Evolutionary conservation across 768 basidiomycete genomes (phyloP), one percentile per base, ranked within the genome.

Genomic region (Russula olivacea): DNA sequence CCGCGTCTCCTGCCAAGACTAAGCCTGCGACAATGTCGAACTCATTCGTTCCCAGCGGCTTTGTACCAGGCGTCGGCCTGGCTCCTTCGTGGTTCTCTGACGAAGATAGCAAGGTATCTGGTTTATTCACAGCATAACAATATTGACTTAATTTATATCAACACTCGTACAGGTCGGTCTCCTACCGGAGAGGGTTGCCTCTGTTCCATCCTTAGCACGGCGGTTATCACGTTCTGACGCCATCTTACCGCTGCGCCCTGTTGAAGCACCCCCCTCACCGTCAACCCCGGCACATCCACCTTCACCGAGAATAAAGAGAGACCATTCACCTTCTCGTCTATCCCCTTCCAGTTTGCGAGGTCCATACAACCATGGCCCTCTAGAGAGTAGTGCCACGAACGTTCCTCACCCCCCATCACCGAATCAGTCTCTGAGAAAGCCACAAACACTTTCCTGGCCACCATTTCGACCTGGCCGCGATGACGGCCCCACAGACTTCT

Each of bases 41-140:
- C 68, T 75, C 80, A n/a, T 81, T 83, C 59, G 76, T 82, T 12
- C 80, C 80, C 11, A 78, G 75, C n/a, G 80, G 81, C 21, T 78
- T 80, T 51, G 71, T 81, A 61, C 78, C 77, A 15, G 79, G 79
- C 55, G 80, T 81, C 40, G 74, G 73, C 21, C 67, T 67, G 40
- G 69, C 69, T 21, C 68, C 71, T 23, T 40, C 30, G 17, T n/a
- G 45, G 2, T 43, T 52, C 8, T 45, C 32, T 43, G 54, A 60
- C 17, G 54, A 45, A 40, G 63, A 60, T 23, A 50, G 17, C 40
- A 59, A 60, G 47, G 48, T 60, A 55, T 17, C 36, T 63, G 34
- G 12, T 34, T 32, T 19, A 54, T n/a, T 47, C 28, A 45, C 38
- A 25, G n/a, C 23, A 41, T 25, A n/a, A 43, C 32, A n/a, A 30